Evolutionary conservation across 2,329 filamentous ascomycete species (phyloP).

Genomic region (Trichoderma polysporum): DNA sequence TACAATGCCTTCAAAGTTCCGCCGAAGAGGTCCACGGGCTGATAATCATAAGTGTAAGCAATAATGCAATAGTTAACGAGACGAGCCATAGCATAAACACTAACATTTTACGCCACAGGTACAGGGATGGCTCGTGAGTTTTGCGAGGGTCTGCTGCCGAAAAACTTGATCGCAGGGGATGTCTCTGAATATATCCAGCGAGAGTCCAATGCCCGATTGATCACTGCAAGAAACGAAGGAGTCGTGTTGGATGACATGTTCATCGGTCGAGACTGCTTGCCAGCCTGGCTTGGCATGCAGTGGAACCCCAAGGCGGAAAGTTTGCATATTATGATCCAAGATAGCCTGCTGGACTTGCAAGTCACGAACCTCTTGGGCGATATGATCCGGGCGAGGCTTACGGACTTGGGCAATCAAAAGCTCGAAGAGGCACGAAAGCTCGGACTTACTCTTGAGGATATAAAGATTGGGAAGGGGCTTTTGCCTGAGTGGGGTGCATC

Average conservation of each 20-base stretch:
- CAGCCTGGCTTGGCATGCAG: conserved; percentile 28
- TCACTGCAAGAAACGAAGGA: conserved; percentile 25
- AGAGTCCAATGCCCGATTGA: conserved; percentile 28
- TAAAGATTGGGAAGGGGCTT: conserved; percentile 30
- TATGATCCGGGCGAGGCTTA: conserved; percentile 26
- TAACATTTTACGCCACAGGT: not conserved
- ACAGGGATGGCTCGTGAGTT: not conserved
- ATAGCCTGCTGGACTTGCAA: conserved; percentile 24
- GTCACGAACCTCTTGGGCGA: conserved; percentile 24
- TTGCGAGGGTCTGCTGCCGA: conserved; percentile 24
- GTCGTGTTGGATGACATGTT: conserved; percentile 24
- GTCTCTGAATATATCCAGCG: conserved; percentile 27
- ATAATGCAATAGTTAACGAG: too few relatives aligned
- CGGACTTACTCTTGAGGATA: conserved; percentile 25
- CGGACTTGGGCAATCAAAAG: conserved; percentile 30
- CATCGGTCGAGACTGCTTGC: conserved; percentile 34
- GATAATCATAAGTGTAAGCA: too few relatives aligned
- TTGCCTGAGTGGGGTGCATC: conserved; percentile 32
- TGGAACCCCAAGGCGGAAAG: conserved; percentile 30
- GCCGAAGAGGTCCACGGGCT: too few relatives aligned
- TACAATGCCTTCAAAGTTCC: conserved; percentile 6
- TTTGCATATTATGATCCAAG: conserved; percentile 31
- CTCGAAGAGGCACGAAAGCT: conserved; percentile 29
- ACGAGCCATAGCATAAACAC: too few relatives aligned
- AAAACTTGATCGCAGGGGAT: conserved; percentile 26